Conservation (phyloP, 2,329 filamentous ascomycete species). For the Rugonectria rugulosa region DNA sequence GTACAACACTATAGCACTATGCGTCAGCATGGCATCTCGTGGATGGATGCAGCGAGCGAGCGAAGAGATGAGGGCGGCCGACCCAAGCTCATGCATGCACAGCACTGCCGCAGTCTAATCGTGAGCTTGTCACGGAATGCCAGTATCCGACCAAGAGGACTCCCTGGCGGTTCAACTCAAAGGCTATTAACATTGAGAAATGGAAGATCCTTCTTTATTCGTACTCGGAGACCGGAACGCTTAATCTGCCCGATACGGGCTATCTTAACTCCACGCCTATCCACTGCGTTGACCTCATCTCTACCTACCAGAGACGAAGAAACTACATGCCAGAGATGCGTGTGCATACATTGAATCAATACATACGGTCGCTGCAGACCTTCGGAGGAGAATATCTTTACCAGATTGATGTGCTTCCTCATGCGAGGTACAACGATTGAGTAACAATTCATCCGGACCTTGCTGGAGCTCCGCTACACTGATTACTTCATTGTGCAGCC, state of each 20-base stretch:
- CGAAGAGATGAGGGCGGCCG: conserved; percentile 26
- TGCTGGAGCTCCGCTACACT: too few relatives aligned
- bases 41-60: neutral
- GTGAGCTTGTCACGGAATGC: conserved; percentile 16
- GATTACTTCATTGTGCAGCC: too few relatives aligned
- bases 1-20: too few relatives aligned
- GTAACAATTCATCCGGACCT: too few relatives aligned
- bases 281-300: conserved; percentile 12
- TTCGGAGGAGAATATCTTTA: too few relatives aligned
- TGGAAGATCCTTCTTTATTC: conserved; percentile 8
- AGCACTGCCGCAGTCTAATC: conserved; percentile 18
- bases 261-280: conserved; percentile 9
- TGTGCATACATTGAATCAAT: too few relatives aligned
- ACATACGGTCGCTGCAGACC: too few relatives aligned
- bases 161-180: neutral
- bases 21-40: too few relatives aligned
- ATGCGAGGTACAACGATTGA: too few relatives aligned
- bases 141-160: conserved; percentile 1
- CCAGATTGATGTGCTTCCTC: too few relatives aligned
- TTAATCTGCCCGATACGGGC: conserved; percentile 18
- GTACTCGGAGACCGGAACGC: conserved; percentile 13
- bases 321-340: neutral
- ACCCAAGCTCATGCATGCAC: conserved; percentile 9
- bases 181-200: neutral
- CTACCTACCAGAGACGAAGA: neutral